phyloP scores from a whole-genome alignment of 805 yeast species.

The Saccharomycopsis synnaedendra region DNA sequence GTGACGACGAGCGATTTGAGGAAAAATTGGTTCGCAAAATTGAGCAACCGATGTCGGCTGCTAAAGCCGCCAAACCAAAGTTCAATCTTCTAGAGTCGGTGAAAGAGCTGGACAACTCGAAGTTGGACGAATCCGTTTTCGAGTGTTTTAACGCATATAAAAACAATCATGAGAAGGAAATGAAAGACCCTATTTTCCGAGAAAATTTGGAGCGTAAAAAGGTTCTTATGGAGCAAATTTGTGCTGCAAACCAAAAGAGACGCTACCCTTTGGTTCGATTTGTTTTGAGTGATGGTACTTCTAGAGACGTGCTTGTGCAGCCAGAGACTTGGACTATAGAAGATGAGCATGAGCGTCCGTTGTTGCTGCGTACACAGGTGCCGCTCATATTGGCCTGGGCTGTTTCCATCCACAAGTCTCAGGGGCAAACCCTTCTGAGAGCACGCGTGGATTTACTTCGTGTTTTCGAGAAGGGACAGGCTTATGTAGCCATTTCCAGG shows the following conservation, averaged over 20 bases:
- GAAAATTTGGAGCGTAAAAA: conserved; percentile 36
- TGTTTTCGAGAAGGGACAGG: conserved; percentile 88
- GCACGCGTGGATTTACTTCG: conserved; percentile 67
- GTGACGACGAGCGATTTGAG: conserved; percentile 2
- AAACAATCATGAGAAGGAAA: conserved; percentile 18
- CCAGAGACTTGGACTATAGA: conserved; percentile 77
- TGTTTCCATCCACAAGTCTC: conserved; percentile 88
- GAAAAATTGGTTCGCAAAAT: conserved; percentile 17
- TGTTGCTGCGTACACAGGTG: conserved; percentile 63
- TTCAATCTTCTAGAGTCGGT: conserved; percentile 16
- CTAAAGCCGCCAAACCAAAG: conserved; percentile 13
- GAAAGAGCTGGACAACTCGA: conserved; percentile 21
- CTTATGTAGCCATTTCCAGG: conserved; percentile 89
- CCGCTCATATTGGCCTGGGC: conserved; percentile 97
- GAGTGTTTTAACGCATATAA: conserved; percentile 25
- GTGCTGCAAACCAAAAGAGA: conserved; percentile 31
- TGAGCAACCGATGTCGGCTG: conserved; percentile 12
- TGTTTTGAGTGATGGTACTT: conserved; percentile 53
- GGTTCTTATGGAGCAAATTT: conserved; percentile 30
- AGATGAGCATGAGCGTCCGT: conserved; percentile 54
- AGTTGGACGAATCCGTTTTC: conserved; percentile 36
- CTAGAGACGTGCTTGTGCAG: conserved; percentile 49
- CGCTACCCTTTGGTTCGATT: conserved; percentile 74
- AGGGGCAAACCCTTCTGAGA: conserved; percentile 76
- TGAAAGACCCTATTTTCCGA: conserved; percentile 17